A percentile compares a stretch with the other conserved stretches of the same genome.
Evolutionary conservation across 2,329 filamentous ascomycete genomes (phyloP).

Genomic region (Graphiopsis chlorocephala): DNA sequence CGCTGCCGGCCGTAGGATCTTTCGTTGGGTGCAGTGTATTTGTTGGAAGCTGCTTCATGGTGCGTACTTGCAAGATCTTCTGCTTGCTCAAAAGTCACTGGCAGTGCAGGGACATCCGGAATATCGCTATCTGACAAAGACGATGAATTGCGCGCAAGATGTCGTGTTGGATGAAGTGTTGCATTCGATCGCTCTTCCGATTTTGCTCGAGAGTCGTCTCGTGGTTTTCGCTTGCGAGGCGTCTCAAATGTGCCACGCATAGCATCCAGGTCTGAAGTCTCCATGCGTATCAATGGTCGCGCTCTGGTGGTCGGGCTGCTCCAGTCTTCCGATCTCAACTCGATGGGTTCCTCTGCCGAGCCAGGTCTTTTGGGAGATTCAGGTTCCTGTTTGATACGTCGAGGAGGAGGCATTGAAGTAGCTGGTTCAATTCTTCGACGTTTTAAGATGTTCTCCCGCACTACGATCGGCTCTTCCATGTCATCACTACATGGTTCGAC

Average conservation of each 20-base stretch:
- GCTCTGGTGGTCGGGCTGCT: constrained; percentile 33
- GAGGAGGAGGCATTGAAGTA: constrained; percentile 20
- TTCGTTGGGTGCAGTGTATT: neutral
- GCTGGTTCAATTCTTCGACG: constrained; percentile 37
- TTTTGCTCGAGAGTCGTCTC: neutral
- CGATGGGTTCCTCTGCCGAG: constrained; percentile 24
- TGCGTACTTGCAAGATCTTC: neutral
- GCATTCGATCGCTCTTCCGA: constrained; percentile 6
- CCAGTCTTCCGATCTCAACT: constrained; percentile 40
- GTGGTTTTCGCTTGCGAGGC: constrained; percentile 3
- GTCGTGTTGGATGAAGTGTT: neutral
- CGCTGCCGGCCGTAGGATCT: neutral
- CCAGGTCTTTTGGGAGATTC: constrained; percentile 21
- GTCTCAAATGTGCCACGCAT: constrained; percentile 10
- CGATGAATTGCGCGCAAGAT: neutral
- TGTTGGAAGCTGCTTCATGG: neutral
- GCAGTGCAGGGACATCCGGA: constrained; percentile 2
- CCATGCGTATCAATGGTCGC: constrained; percentile 32
- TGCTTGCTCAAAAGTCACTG: neutral
- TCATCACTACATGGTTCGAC: constrained; percentile 26
- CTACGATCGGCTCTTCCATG: constrained; percentile 40
- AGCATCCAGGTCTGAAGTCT: constrained; percentile 47
- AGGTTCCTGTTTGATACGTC: constrained; percentile 29
- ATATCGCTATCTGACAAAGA: constrained; percentile 14
- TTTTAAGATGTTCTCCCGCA: constrained; percentile 44